A percentile compares a stretch with the other conserved stretches of the same genome.
These are phyloP conservation scores for Biscogniauxia mediterranea DNA, from an alignment of 2,329 filamentous ascomycete species.

Conservation along the genomic window DNA sequence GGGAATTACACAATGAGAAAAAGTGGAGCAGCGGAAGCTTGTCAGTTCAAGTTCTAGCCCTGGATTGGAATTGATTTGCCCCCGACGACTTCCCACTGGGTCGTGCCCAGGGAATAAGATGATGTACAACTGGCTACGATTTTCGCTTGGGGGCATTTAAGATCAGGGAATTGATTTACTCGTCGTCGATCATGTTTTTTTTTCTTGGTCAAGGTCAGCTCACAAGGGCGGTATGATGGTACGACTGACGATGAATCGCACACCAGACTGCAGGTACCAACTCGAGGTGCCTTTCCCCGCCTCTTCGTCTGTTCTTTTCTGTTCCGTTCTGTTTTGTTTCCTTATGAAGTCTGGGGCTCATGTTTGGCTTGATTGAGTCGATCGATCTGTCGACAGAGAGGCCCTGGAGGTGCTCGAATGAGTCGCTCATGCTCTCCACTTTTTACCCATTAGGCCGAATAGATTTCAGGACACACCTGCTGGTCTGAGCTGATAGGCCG, in stretches of 20 bases:
- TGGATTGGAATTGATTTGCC: conserved; percentile 6
- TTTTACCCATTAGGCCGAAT: not conserved
- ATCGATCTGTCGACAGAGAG: not conserved
- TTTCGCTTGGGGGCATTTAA: conserved; percentile 1
- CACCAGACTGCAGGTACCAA: not conserved
- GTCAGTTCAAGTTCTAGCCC: conserved; percentile 4
- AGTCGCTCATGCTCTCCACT: conserved; percentile 1
- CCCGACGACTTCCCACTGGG: not conserved
- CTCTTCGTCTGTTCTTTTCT: not conserved
- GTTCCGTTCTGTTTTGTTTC: not conserved
- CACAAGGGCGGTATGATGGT: not conserved
- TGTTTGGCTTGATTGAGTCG: not conserved
- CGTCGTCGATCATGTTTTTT: not conserved
- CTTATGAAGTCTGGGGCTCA: not conserved
- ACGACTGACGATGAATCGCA: not conserved
- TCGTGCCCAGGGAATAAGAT: not conserved
- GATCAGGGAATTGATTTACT: not conserved
- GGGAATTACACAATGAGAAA: conserved; percentile 8
- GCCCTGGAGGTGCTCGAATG: not conserved
- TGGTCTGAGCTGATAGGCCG: conserved; percentile 2
- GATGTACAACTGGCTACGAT: not conserved
- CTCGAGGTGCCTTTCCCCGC: not conserved
- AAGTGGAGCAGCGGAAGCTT: conserved; percentile 6
- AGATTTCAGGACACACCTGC: conserved; percentile 2
- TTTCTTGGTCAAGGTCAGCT: not conserved